Percentiles rank a stretch among this genome's conserved stretches.
Evolutionary conservation across 1,284 basidiomycete species (phyloP).

Genomic region (Tilletia setariae): DNA sequence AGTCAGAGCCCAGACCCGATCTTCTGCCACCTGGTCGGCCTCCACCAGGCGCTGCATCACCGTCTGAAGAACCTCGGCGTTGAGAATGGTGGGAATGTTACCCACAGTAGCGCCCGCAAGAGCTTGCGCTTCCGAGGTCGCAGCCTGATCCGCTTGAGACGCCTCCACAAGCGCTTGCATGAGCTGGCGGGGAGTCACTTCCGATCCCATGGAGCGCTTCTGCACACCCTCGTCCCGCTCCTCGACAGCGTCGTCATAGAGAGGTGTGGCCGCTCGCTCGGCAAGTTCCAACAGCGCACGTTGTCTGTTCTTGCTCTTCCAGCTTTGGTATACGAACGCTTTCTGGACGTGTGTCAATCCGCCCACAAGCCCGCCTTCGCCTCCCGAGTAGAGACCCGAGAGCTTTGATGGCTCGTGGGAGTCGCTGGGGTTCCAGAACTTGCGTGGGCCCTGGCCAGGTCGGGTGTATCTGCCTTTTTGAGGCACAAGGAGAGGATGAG

Average conservation of each 20-base stretch:
- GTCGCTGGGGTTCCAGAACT: conserved; percentile 32
- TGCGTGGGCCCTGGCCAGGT: conserved; percentile 37
- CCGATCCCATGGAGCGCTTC: not conserved
- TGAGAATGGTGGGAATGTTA: not conserved
- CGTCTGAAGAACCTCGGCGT: not conserved
- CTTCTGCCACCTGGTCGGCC: conserved; percentile 5
- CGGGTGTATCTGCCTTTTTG: conserved; percentile 34
- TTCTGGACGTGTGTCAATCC: conserved; percentile 48
- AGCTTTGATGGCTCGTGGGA: conserved; percentile 25
- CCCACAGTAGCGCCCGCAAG: not conserved
- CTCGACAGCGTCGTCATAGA: no score
- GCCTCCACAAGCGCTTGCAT: conserved; percentile 2
- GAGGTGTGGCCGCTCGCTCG: not conserved
- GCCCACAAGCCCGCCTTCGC: conserved; percentile 38
- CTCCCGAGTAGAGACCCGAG: conserved; percentile 36
- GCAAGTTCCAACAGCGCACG: not conserved
- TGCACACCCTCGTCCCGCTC: no score
- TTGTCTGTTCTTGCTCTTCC: conserved; percentile 27
- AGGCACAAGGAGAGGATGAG: conserved; percentile 49
- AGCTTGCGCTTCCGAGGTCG: not conserved
- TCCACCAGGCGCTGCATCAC: not conserved
- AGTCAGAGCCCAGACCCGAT: not conserved
- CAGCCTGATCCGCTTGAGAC: not conserved
- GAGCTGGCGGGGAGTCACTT: not conserved
- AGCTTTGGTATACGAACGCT: conserved; percentile 31